A percentile compares a stretch with the other conserved stretches of the same genome.
Conservation (phyloP, 495 filamentous ascomycete genomes). For the Penicilliopsis zonata region DNA sequence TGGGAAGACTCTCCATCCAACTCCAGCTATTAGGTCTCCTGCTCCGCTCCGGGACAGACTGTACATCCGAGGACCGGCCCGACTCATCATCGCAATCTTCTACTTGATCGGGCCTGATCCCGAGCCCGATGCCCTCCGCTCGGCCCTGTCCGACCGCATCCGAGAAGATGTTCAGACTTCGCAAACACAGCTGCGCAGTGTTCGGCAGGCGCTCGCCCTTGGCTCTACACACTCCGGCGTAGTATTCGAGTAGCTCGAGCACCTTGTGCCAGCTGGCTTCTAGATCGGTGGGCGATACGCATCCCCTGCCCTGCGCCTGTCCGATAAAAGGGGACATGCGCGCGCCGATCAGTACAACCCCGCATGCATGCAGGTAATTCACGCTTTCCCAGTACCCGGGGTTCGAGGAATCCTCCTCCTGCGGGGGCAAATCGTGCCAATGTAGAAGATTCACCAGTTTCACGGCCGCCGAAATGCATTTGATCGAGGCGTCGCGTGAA, state of each 20-base stretch:
- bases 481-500: constrained; percentile 6
- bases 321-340: constrained; percentile 1
- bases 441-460: constrained; percentile 4
- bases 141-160: background rate
- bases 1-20: constrained; percentile 1
- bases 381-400: constrained; percentile 7
- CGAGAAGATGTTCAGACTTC: background rate
- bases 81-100: background rate
- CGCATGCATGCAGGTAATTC: constrained; percentile 7
- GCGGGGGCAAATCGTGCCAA: background rate
- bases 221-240: background rate
- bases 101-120: background rate
- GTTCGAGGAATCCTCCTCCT: constrained; percentile 1
- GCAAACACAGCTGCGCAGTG: background rate
- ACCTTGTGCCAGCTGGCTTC: background rate
- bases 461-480: constrained; percentile 5
- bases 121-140: background rate
- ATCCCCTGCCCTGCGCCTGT: background rate
- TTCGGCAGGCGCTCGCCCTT: background rate
- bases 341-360: constrained; percentile 4
- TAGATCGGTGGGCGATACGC: background rate
- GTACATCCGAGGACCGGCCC: background rate
- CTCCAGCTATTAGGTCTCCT: background rate
- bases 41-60: background rate
- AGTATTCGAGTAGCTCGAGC: background rate